Base-by-base conservation (phyloP, 1,139 yeast species). In the Diutina catenulata region DNA sequence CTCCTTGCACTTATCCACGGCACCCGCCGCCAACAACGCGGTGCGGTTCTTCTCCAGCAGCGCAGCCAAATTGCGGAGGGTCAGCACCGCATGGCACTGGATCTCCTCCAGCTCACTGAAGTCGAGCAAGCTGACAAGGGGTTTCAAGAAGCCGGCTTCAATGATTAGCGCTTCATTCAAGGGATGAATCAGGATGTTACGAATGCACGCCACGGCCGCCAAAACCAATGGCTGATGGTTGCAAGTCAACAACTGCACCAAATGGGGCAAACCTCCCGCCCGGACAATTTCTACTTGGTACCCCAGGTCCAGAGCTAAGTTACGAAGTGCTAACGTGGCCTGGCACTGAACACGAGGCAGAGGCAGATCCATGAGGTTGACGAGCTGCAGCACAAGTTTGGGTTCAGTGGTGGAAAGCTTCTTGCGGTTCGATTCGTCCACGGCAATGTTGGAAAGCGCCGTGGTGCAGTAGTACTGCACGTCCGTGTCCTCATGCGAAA, bases 391-490 rank as follows among this genome's bases (percentile, higher is more conserved):
- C 5, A 91, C 96, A 45, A 91, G 70, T 50, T 87, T 80, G n/a
- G 96, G 96, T 60, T 91, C 97, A 3, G 95, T 83, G 43, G 84
- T 80, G 4, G 96, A 78, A 47, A 91, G 69, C 54, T 83, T 83
- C 56, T 81, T 82, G 48, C 99, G 74, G 62, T 91, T 91, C 37
- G 71, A 68, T 52, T 87, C 94, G 60, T 91, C 98, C 35, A 91
- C 99, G 3, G 99, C 99, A 49, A 91, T 88, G 55, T 91, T 91
- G 25, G 95, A 84, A 47, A 91, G 69, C 0, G 98, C 97, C 2
- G 99, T 91, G 14, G 98, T 91, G 65, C 98, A 91, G 57, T 91
- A 91, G 59, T 93, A 91, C 60, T 93, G 99, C 32, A 91, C 97
- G 56, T 91, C 98, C 3, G 96, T 86, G 57, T 91, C 99, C 19